phyloP scores from a whole-genome alignment of 2,329 filamentous ascomycete genomes.

The Alternaria sp. region DNA sequence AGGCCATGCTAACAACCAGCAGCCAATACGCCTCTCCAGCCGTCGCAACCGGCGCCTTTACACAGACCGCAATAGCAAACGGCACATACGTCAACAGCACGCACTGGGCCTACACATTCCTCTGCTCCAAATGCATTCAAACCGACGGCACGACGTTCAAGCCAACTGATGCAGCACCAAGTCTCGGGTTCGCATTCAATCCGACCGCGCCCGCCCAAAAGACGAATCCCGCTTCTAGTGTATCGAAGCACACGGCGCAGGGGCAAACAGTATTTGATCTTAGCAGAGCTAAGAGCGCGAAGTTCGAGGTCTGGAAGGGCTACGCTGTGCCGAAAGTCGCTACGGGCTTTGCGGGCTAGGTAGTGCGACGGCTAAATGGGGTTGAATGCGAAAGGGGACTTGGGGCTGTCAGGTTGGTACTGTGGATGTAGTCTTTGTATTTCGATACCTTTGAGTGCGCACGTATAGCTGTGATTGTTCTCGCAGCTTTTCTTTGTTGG shows the following conservation, averaged over 20 bases:
- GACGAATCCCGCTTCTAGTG: slow-evolving; percentile 16
- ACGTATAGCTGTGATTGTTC: not conserved
- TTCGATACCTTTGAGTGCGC: not conserved
- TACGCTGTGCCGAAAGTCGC: slow-evolving; percentile 21
- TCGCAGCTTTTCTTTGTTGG: not conserved
- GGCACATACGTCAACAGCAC: slow-evolving; percentile 62
- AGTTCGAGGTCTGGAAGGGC: slow-evolving; percentile 34
- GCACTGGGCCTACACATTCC: slow-evolving; percentile 62
- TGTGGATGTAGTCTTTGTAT: not conserved
- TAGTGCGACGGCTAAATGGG: not conserved
- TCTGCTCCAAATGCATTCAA: slow-evolving; percentile 52
- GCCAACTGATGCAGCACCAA: slow-evolving; percentile 21
- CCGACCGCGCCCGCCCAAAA: slow-evolving; percentile 25
- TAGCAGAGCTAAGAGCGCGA: slow-evolving; percentile 27
- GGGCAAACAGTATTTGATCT: slow-evolving; percentile 32
- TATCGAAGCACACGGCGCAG: slow-evolving; percentile 30
- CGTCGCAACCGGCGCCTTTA: not conserved
- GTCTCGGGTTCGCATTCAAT: slow-evolving; percentile 34
- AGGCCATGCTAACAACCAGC: not conserved
- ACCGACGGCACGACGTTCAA: slow-evolving; percentile 38
- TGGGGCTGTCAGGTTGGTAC: not conserved
- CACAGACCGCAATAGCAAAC: slow-evolving; percentile 55
- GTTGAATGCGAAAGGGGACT: not conserved
- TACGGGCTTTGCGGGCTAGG: slow-evolving; percentile 4
- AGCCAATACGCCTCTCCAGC: not conserved